Evolutionary conservation across 164 flowering plant species (phyloP).

Genomic region (Houttuynia cordata): DNA sequence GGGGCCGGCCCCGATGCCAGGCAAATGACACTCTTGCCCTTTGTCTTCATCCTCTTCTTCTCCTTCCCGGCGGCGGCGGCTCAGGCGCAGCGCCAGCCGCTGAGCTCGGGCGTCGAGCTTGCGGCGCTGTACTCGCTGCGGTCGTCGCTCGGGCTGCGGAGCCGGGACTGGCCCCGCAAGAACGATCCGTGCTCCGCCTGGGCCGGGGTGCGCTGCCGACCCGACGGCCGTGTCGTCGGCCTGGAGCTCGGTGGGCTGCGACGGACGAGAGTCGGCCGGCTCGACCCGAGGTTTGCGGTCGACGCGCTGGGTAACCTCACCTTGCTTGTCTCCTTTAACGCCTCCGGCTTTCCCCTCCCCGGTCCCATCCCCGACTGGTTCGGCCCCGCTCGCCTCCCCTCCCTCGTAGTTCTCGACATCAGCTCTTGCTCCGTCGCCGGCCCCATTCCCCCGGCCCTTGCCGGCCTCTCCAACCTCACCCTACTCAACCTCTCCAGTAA

Average conservation of each 20-base stretch:
- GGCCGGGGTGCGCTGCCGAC: slow-evolving; percentile 46
- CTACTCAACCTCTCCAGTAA: slow-evolving; percentile 37
- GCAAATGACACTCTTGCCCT: neutral
- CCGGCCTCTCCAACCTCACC: slow-evolving; percentile 26
- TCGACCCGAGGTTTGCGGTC: slow-evolving; percentile 40
- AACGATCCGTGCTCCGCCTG: slow-evolving; percentile 48
- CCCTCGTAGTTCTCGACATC: slow-evolving; percentile 63
- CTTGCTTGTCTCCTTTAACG: slow-evolving; percentile 35
- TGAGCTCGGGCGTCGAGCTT: slow-evolving; percentile 23
- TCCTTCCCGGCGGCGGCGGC: slow-evolving; percentile 10
- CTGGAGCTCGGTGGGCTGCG: slow-evolving; percentile 45
- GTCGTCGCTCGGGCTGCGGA: slow-evolving; percentile 68
- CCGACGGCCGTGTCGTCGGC: slow-evolving; percentile 34
- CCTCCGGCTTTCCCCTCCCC: slow-evolving; percentile 52
- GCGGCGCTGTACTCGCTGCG: slow-evolving; percentile 48
- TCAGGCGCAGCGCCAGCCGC: slow-evolving; percentile 5
- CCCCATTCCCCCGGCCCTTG: slow-evolving; percentile 38
- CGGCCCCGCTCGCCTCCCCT: slow-evolving; percentile 20
- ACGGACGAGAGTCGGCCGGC: slow-evolving; percentile 37
- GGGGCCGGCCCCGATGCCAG: neutral
- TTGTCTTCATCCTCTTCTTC: slow-evolving; percentile 7
- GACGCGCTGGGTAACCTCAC: slow-evolving; percentile 53
- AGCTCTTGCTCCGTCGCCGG: slow-evolving; percentile 40
- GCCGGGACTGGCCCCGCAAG: slow-evolving; percentile 77
- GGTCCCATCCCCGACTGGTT: slow-evolving; percentile 72